phyloP scores from a whole-genome alignment of 257 asterid genomes.

The Phtheirospermum japonicum region DNA sequence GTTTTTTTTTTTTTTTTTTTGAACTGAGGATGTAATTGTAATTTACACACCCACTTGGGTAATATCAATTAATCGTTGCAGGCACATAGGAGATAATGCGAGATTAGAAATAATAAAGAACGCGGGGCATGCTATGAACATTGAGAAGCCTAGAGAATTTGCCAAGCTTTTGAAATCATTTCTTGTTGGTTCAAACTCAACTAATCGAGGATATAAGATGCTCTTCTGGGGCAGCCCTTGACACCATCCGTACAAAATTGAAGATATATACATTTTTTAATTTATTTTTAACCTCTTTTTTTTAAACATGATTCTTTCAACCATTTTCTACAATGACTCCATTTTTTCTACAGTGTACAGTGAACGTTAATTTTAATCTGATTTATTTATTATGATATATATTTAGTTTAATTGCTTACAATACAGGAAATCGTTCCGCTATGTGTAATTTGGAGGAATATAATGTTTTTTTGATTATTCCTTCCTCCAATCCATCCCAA shows the following conservation, averaged over 20 bases:
- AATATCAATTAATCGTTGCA: slow-evolving; percentile 14
- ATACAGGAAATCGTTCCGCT: background rate
- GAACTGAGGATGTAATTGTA: no score
- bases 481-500: no score
- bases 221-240: slow-evolving; percentile 35
- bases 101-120: slow-evolving; percentile 59
- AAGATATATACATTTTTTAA: background rate
- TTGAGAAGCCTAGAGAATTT: slow-evolving; percentile 75
- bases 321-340: background rate
- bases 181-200: slow-evolving; percentile 39
- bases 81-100: slow-evolving; percentile 80
- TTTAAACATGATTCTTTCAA: background rate
- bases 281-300: background rate
- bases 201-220: slow-evolving; percentile 25
- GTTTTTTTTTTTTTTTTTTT: no score
- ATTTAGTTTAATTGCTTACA: background rate
- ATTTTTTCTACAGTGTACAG: background rate
- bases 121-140: slow-evolving; percentile 89
- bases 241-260: background rate
- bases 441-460: no score
- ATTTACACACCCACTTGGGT: no score
- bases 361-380: background rate
- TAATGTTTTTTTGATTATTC: no score
- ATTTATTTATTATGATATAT: background rate
- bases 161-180: slow-evolving; percentile 71